Evolutionary conservation across 2,329 filamentous ascomycete species (phyloP).

Genomic region (Elsinoe arachidis): DNA sequence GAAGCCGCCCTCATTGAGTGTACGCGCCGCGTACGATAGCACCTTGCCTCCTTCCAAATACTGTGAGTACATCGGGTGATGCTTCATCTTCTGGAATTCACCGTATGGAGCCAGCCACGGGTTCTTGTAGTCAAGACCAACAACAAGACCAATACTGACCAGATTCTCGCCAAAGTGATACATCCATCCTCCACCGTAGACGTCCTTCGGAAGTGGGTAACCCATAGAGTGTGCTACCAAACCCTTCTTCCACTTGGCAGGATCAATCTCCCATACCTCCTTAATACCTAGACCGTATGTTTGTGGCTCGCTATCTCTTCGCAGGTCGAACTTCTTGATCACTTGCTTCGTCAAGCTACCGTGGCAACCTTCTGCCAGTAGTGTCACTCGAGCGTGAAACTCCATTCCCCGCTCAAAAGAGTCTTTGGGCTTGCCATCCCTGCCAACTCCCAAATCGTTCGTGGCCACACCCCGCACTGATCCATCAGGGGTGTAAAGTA

Average conservation of each 20-base stretch:
- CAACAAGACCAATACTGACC: constrained; percentile 82
- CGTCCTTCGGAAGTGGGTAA: constrained; percentile 77
- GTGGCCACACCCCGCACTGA: constrained; percentile 91
- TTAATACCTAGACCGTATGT: constrained; percentile 93
- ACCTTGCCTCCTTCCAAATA: constrained; percentile 95
- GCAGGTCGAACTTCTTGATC: constrained; percentile 84
- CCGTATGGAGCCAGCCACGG: constrained; percentile 92
- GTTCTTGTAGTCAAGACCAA: constrained; percentile 91
- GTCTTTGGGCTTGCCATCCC: constrained; percentile 77
- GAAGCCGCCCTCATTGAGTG: constrained; percentile 88
- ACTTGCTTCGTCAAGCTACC: constrained; percentile 93
- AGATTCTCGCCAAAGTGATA: constrained; percentile 98
- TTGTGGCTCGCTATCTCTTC: constrained; percentile 82
- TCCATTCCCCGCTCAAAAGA: constrained; percentile 96
- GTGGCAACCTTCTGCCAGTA: constrained; percentile 92
- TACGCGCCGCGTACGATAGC: constrained; percentile 88
- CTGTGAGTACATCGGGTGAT: constrained; percentile 80
- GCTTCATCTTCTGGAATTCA: constrained; percentile 98
- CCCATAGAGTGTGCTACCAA: constrained; percentile 84
- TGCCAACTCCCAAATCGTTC: constrained; percentile 79
- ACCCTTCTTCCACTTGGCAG: constrained; percentile 83
- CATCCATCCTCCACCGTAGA: constrained; percentile 98
- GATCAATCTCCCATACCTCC: constrained; percentile 93
- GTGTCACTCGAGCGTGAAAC: constrained; percentile 83
- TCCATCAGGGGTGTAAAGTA: constrained; percentile 78